These are phyloP conservation scores for Suhomyces bokatorum DNA, from an alignment of 1,139 yeast species.

Conservation along the genomic window DNA sequence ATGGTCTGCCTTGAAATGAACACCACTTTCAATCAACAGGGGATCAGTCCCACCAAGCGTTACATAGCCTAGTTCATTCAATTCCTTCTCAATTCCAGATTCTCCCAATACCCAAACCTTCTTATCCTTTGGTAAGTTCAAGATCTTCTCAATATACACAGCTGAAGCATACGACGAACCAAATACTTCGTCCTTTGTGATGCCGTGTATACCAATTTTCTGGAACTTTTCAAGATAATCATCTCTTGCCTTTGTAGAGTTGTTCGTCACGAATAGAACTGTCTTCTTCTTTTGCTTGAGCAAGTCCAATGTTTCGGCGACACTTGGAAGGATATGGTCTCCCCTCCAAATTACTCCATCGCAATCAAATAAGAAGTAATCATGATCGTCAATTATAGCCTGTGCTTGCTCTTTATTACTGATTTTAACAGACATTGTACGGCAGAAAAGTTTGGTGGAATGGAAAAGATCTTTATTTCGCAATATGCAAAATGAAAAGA, in stretches of 20 bases:
- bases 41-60: slow-evolving; percentile 48
- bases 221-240: slow-evolving; percentile 76
- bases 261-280: slow-evolving; percentile 88
- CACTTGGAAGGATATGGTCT: slow-evolving; percentile 44
- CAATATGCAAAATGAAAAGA: too few species aligned
- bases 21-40: slow-evolving; percentile 29
- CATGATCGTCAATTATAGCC: slow-evolving; percentile 31
- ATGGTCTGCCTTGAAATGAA: slow-evolving; percentile 35
- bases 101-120: slow-evolving; percentile 52
- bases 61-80: slow-evolving; percentile 41
- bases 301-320: slow-evolving; percentile 39
- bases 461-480: background rate
- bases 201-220: slow-evolving; percentile 65
- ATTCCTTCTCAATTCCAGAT: slow-evolving; percentile 45
- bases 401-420: slow-evolving; percentile 23
- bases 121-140: slow-evolving; percentile 66
- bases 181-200: slow-evolving; percentile 73
- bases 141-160: slow-evolving; percentile 74
- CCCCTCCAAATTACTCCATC: slow-evolving; percentile 54
- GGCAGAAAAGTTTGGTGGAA: background rate
- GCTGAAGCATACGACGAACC: slow-evolving; percentile 94
- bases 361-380: slow-evolving; percentile 47
- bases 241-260: slow-evolving; percentile 83
- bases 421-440: slow-evolving; percentile 23
- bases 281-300: slow-evolving; percentile 50